Base-by-base conservation (phyloP, 805 yeast species). In the Maudiozyma pseudohumilis region DNA sequence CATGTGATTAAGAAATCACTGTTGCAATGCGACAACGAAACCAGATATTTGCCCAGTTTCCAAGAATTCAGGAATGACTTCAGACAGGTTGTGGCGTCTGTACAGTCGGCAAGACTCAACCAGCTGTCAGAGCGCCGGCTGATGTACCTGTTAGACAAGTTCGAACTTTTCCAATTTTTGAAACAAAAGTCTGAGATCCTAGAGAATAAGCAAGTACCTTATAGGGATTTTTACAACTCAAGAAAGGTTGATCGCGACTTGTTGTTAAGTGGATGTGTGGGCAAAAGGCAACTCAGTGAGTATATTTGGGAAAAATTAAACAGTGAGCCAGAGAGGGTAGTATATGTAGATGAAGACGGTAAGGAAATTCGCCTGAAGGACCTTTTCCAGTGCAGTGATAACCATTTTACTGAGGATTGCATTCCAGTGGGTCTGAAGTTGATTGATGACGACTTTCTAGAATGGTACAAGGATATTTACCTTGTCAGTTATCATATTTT, bases 201-300 rank as follows among this genome's bases (percentile, higher is more conserved):
- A n/a, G 51, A 60, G 28, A 58, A 64, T 16, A 64, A 61, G 35
- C 39, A 56, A 30, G 64, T 64, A 17, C 68, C 69, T 11, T 64
- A 64, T 35, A 46, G 68, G 28, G 69, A 89, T 61, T 92, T 89
- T 56, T 89, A 89, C 64, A 89, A 89, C 53, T 95, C 87, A 31
- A 76, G 97, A 64, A 89, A 89, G 59, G 96, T 92, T 27, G 98
- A 89, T 56, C 41, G 47, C 20, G 50, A 54, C 33, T 39, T 49
- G 12, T 33, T 49, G 15, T 35, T 57, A 18, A 53, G 52, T 36
- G 60, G 62, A 4, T 52, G 57, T 25, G 37, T 56, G 11, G 45
- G 53, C 8, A 56, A 51, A 32, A 43, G 55, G 21, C 56, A 56
- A 42, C 40, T 64, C 17, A 47, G 63, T 26, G 63, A 60, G 28